phyloP scores from a whole-genome alignment of 2,329 filamentous ascomycete species.

The Triangularia setosa region DNA sequence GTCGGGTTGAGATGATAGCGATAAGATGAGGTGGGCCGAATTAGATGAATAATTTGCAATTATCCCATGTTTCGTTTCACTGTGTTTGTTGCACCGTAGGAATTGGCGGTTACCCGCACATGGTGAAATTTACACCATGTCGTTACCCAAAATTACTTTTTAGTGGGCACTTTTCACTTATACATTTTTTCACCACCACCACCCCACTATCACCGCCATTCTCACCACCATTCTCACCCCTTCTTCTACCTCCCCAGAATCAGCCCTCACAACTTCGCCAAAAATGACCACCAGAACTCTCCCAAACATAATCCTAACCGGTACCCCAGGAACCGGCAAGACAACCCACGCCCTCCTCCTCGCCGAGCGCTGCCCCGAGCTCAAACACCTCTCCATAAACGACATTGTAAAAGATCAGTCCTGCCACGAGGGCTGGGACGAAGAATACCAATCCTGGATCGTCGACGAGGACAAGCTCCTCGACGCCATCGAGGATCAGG shows the following conservation, averaged over 20 bases:
- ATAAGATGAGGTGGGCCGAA: too few relatives aligned
- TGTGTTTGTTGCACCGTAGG: too few relatives aligned
- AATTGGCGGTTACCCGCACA: too few relatives aligned
- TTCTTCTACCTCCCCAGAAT: neutral
- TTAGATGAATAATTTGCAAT: too few relatives aligned
- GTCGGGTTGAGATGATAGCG: neutral
- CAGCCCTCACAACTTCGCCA: neutral
- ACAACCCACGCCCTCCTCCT: conserved; percentile 85
- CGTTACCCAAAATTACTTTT: neutral
- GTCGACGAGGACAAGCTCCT: conserved; percentile 97
- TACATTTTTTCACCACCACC: neutral
- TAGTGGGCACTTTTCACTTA: conserved; percentile 1
- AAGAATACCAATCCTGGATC: conserved; percentile 81
- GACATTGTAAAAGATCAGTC: conserved; percentile 83
- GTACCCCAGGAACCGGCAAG: conserved; percentile 94
- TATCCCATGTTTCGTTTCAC: too few relatives aligned
- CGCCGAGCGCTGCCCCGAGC: conserved; percentile 64
- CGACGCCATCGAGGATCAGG: conserved; percentile 81
- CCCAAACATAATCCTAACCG: conserved; percentile 93
- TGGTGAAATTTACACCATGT: neutral
- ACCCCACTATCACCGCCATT: neutral
- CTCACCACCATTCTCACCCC: neutral
- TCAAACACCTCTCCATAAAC: conserved; percentile 85
- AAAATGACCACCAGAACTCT: conserved; percentile 41
- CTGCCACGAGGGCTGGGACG: conserved; percentile 85